Evolutionary conservation across 345 rosid genomes (phyloP).

Genomic region (Moricandia arvensis): DNA sequence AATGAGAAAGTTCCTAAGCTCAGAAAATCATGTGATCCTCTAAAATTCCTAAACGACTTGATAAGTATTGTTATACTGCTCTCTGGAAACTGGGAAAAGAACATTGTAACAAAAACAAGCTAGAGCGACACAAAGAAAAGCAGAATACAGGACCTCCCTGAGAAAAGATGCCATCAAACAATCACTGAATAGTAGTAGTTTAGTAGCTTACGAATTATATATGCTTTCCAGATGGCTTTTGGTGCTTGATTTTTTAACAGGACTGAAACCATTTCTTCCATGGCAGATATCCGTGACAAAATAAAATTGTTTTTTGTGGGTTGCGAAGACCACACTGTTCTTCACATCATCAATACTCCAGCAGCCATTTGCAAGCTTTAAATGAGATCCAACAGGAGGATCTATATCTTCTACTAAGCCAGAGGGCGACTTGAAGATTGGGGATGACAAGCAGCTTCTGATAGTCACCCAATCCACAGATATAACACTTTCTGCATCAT

Average conservation of each 20-base stretch:
- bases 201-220: conserved; percentile 48
- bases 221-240: conserved; percentile 53
- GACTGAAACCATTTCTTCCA: conserved; percentile 54
- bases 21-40: conserved; percentile 15
- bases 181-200: conserved; percentile 13
- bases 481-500: conserved; percentile 35
- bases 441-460: conserved; percentile 73
- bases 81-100: background rate
- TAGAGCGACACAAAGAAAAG: conserved; percentile 4
- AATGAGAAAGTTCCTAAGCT: conserved; percentile 23
- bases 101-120: background rate
- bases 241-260: conserved; percentile 38
- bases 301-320: conserved; percentile 59
- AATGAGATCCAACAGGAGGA: conserved; percentile 29
- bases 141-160: conserved; percentile 13
- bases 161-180: conserved; percentile 13
- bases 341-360: conserved; percentile 50
- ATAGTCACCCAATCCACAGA: conserved; percentile 64
- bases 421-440: conserved; percentile 55
- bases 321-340: conserved; percentile 69
- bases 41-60: background rate
- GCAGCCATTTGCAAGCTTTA: conserved; percentile 70
- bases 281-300: conserved; percentile 49
- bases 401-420: conserved; percentile 30
- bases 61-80: conserved; percentile 2